Evolutionary conservation across 805 yeast species (phyloP), one percentile per base, ranked within the genome.

Genomic region (Pichia cephalocereana): DNA sequence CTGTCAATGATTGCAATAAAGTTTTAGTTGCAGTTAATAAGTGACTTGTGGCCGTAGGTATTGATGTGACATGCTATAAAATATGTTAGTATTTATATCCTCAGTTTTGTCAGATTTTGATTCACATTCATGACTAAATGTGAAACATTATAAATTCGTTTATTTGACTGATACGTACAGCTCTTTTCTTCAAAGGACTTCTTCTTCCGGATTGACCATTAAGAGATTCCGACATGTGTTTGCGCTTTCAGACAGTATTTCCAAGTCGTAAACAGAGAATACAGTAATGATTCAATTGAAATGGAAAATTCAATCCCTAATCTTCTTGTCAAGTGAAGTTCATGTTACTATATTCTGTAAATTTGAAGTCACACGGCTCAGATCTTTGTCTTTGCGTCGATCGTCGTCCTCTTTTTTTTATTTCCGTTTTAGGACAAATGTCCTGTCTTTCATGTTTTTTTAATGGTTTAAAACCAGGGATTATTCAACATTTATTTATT

Each of bases 11-110:
- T 57, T 87, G 96, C n/a, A 93, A 70, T 12, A 91, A 70, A 49
- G 86, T 89, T 58, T 91, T 91, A 0, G 98, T 89, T 1, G 95
- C 84, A 37, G 90, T 90, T 41, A 93, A 72, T 27, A 91, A 72
- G 51, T 63, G 66, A 7, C 65, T 63, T 0, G 68, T 64, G 1
- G 68, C 88, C 67, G 18, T 95, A 79, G 41, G 85, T 86, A 57
- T 90, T 77, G 43, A 89, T 2, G 61, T 60, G 3, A 57, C 52
- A 78, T 60, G 87, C 96, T 45, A 14, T 34, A 12, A 23, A 23
- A 4, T 23, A 23, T 23, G 26, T 23, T 23, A 23, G 26, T 23
- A n/a, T n/a, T n/a, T n/a, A n/a, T n/a, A n/a, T n/a, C n/a, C n/a
- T n/a, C n/a, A n/a, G n/a, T n/a, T n/a, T n/a, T n/a, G n/a, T n/a